Evolutionary conservation across 2,329 filamentous ascomycete species (phyloP), one percentile per base, ranked within the genome.

Genomic region (Davidsoniella neocaledoniae): DNA sequence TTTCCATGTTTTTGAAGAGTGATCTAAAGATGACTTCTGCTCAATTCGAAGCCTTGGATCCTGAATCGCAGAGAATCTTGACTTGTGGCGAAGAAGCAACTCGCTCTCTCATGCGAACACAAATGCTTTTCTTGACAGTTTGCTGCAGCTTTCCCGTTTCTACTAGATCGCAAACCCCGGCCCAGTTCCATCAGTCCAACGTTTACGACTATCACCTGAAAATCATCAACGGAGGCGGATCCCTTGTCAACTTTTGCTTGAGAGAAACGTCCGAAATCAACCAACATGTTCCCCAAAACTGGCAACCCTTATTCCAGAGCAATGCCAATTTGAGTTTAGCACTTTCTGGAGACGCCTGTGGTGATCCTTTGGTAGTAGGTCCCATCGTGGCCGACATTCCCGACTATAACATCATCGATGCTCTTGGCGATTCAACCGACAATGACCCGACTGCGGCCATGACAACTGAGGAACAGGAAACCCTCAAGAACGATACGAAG

Each of bases 241-340:
- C 79, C 21, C 67, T 98, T 14, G 74, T 95, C 55, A 76, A 83
- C 40, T 81, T 81, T 48, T 83, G 86, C 53, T 72, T 94, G n/a
- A 81, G 81, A 63, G 90, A 98, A 63, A 84, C 93, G 56, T 83
- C 88, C 36, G 68, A 81, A 0, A 69, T 95, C 42, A 75, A 83
- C 55, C 79, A 77, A 46, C 71, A 76, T 48, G 81, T 94, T 45
- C 86, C 90, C 1, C 72, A 79, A 37, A 70, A 78, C 52, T 84
- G 81, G 80, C 68, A 53, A 42, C 67, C 10, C 58, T 61, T 41
- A 59, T 59, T 55, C 65, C 33, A 36, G 7, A 38, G 21, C 33
- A 46, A 44, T 36, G 19, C 26, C 7, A 45, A 50, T 33, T 21
- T 48, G 3, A 48, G 42, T n/a, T n/a, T 33, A 6, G 19, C 44